Evolutionary conservation across 371 early-diverging fungal species (phyloP), one percentile per base, ranked within the genome.

Genomic region (Mortierella sp.): DNA sequence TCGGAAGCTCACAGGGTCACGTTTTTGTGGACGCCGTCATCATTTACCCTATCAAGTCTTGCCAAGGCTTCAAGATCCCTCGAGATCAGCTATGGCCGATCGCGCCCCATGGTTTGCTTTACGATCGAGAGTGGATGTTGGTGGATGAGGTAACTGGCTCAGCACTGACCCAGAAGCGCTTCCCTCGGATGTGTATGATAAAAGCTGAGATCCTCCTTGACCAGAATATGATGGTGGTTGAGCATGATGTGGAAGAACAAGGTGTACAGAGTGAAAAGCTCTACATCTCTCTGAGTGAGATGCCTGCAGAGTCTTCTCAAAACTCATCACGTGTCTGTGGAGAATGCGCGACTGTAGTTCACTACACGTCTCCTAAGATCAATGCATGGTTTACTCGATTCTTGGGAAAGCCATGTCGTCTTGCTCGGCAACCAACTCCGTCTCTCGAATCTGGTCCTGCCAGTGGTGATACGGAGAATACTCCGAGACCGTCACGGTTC

Each of bases 1-100:
- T 43, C 12, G 19, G 28, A 43, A 30, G 26, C 16, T n/a, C 21
- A 37, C 26, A 43, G 46, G 18, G 37, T 45, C 60, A 70, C 56
- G 29, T 70, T 5, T 62, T 64, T 0, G 48, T 75, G 28, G 60
- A 75, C 55, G 72, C 69, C 16, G 60, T 82, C 25, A 64, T 81
- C n/a, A 70, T 91, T 7, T 89, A 86, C 60, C 93, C 93, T 0
- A 85, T 93, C 68, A 93, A 93, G 73, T 90, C 91, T 28, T 93
- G 93, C 68, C 87, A 84, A 19, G 91, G 89, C 48, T 88, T 82
- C 79, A 64, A 62, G n/a, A 82, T 89, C 23, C 82, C 85, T 21
- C 16, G 61, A 4, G 70, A 68, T 12, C 61, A 50, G 46, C 29
- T 82, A 1, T 93, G 92, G 92, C 86, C 87, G 16, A 70, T 93